Evolutionary conservation across 192 early-diverging fungal species (phyloP).

Genomic region (Backusella sp.): DNA sequence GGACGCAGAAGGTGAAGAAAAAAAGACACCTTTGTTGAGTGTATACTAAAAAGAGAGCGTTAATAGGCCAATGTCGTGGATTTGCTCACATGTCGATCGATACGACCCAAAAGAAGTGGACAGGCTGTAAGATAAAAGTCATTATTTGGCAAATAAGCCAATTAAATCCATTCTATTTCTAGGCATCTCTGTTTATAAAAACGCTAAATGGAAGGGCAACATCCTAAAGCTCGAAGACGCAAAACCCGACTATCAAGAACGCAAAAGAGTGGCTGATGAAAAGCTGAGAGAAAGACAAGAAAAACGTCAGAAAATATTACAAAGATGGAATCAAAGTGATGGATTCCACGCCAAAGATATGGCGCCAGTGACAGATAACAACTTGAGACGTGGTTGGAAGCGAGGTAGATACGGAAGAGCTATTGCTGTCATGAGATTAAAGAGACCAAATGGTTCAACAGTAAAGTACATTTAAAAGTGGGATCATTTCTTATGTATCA

Average conservation of each 20-base stretch:
- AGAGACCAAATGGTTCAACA: conserved; percentile 49
- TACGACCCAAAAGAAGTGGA: conserved; percentile 65
- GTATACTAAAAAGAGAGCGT: neutral
- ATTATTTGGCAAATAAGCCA: neutral
- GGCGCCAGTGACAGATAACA: conserved; percentile 68
- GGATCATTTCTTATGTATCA: too few species aligned
- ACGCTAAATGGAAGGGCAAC: conserved; percentile 84
- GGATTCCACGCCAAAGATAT: conserved; percentile 61
- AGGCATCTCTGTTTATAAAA: conserved; percentile 68
- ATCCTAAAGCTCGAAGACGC: conserved; percentile 78
- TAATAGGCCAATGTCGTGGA: conserved; percentile 54
- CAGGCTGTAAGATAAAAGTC: conserved; percentile 46
- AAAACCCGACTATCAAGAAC: conserved; percentile 65
- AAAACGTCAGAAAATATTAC: conserved; percentile 44
- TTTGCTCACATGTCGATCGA: conserved; percentile 74
- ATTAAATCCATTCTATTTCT: neutral
- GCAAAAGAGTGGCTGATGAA: conserved; percentile 47
- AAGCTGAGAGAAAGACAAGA: conserved; percentile 34
- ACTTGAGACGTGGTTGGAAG: conserved; percentile 68
- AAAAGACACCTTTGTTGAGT: too few species aligned
- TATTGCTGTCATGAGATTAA: conserved; percentile 65
- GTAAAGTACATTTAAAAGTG: neutral
- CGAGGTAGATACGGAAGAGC: conserved; percentile 69
- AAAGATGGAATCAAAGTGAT: conserved; percentile 39
- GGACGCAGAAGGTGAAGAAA: conserved; percentile 27